These are phyloP conservation scores for Aspergillus japonicus DNA, from an alignment of 2,329 filamentous ascomycete species.

Conservation along the genomic window DNA sequence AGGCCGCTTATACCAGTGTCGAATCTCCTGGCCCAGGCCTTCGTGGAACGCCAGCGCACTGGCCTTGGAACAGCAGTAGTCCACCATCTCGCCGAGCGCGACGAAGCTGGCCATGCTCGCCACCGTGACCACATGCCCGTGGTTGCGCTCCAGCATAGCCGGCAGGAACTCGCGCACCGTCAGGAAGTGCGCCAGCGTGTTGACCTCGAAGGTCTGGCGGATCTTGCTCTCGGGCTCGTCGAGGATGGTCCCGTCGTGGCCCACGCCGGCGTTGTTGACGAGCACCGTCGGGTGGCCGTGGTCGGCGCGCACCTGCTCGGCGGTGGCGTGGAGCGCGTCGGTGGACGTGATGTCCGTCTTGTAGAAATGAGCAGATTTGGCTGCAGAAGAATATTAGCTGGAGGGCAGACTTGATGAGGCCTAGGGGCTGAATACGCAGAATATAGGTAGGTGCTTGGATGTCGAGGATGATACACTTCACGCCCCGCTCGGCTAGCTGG, in stretches of 20 bases:
- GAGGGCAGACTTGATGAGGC: background rate
- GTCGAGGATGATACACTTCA: conserved; percentile 33
- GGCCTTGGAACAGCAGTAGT: conserved; percentile 55
- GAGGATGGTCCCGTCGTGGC: conserved; percentile 48
- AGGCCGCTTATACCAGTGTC: conserved; percentile 35
- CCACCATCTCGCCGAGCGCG: conserved; percentile 48
- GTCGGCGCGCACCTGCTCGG: conserved; percentile 38
- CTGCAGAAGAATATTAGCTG: background rate
- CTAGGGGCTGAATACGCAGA: conserved; percentile 18
- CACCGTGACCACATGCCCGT: conserved; percentile 58
- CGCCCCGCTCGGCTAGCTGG: conserved; percentile 25
- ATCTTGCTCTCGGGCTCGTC: conserved; percentile 46
- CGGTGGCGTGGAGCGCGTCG: conserved; percentile 32
- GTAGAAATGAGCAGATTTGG: conserved; percentile 30
- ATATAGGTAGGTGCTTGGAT: conserved; percentile 29
- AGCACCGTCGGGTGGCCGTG: conserved; percentile 49
- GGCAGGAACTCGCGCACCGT: conserved; percentile 54
- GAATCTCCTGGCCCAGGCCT: conserved; percentile 41
- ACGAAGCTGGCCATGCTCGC: conserved; percentile 55
- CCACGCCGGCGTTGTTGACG: conserved; percentile 54
- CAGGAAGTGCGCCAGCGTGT: conserved; percentile 52
- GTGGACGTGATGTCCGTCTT: conserved; percentile 39
- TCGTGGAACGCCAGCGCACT: conserved; percentile 56
- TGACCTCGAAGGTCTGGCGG: conserved; percentile 53
- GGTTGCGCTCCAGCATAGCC: conserved; percentile 50